Conservation (phyloP, 2,329 filamentous ascomycete genomes). For the Didymella exigua region DNA sequence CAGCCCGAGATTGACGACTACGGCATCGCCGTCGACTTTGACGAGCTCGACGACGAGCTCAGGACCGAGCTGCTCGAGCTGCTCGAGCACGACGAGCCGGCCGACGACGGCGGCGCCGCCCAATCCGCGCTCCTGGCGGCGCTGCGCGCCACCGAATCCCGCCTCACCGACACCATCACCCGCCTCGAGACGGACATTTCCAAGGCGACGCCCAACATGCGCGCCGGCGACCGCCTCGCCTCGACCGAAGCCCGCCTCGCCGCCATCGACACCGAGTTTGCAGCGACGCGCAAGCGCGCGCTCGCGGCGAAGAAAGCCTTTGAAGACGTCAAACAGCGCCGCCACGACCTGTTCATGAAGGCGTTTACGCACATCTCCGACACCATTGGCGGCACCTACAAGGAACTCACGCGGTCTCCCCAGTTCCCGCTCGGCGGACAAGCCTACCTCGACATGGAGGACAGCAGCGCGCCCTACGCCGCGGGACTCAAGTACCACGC, state of each 20-base stretch:
- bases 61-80: constrained; percentile 55
- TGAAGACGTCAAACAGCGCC: constrained; percentile 77
- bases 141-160: constrained; percentile 64
- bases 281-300: constrained; percentile 76
- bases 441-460: constrained; percentile 90
- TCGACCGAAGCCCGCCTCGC: constrained; percentile 82
- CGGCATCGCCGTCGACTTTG: constrained; percentile 88
- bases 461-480: constrained; percentile 94
- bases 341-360: constrained; percentile 91
- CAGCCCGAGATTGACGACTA: constrained; percentile 77
- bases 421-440: constrained; percentile 92
- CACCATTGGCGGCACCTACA: constrained; percentile 92
- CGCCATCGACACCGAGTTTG: constrained; percentile 86
- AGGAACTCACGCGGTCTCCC: constrained; percentile 86
- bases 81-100: constrained; percentile 63
- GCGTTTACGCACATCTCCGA: constrained; percentile 94
- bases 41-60: constrained; percentile 78
- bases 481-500: constrained; percentile 98
- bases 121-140: constrained; percentile 25
- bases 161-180: constrained; percentile 77
- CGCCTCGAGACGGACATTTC: constrained; percentile 79
- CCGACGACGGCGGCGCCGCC: constrained; percentile 56
- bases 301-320: constrained; percentile 82
- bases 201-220: constrained; percentile 96
- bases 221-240: constrained; percentile 88